A percentile compares a stretch with the other conserved stretches of the same genome.
Evolutionary conservation across 148 eudicot genomes (phyloP).

Genomic region (Agrostemma githago): DNA sequence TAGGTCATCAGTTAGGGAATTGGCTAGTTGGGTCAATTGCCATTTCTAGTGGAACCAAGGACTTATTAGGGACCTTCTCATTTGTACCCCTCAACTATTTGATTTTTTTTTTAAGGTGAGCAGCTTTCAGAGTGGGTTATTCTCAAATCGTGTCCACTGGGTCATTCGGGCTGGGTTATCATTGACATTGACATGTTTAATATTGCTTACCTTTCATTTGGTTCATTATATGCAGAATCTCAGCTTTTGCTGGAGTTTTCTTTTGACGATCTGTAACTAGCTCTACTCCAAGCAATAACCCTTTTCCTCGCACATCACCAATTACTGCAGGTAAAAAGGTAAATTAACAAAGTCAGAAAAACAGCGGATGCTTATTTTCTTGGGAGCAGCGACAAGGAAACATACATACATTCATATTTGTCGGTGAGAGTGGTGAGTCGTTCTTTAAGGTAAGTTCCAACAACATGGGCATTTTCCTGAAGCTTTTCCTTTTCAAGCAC

Average conservation of each 20-base stretch:
- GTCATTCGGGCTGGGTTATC: too few species aligned
- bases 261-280: constrained; percentile 73
- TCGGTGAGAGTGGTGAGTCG: constrained; percentile 64
- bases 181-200: too few species aligned
- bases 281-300: constrained; percentile 86
- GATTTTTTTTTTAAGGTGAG: too few species aligned
- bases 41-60: too few species aligned
- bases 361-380: background rate
- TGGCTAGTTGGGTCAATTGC: too few species aligned
- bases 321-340: constrained; percentile 49
- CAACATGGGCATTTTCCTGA: constrained; percentile 75
- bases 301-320: constrained; percentile 98
- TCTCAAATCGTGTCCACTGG: too few species aligned
- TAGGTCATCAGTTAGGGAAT: background rate
- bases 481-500: constrained; percentile 89
- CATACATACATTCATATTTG: constrained; percentile 72
- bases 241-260: constrained; percentile 90
- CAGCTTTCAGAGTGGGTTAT: too few species aligned
- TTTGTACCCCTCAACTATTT: too few species aligned
- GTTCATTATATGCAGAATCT: constrained; percentile 80
- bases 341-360: background rate
- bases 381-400: constrained; percentile 5
- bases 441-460: constrained; percentile 77
- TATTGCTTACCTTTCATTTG: constrained; percentile 70
- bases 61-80: too few species aligned